These are phyloP conservation scores for Oryza australiensis DNA, from an alignment of 176 grass and related monocot genomes.

Conservation along the genomic window DNA sequence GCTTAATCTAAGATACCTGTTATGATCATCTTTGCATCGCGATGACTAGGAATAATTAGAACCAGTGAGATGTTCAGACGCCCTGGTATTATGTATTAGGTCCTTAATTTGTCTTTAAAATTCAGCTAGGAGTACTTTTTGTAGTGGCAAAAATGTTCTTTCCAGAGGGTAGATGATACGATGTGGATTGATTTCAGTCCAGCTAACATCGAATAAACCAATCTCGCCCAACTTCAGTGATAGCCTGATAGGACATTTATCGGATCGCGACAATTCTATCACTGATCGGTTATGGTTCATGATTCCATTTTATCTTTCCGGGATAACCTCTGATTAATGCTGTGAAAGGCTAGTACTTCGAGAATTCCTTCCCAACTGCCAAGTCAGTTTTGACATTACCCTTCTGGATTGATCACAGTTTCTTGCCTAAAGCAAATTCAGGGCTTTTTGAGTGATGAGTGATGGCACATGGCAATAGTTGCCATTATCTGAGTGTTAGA, in stretches of 20 bases:
- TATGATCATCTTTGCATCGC: conserved; percentile 17
- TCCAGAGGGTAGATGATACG: conserved; percentile 14
- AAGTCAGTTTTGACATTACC: not conserved
- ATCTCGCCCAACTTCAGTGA: not conserved
- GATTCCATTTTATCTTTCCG: conserved; percentile 26
- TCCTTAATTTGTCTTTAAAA: conserved; percentile 43
- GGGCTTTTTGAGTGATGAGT: not conserved
- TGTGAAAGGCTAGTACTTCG: conserved; percentile 7
- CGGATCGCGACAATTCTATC: conserved; percentile 25
- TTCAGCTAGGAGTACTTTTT: not conserved
- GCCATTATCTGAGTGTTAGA: conserved; percentile 3
- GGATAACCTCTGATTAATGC: conserved; percentile 31
- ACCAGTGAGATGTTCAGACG: not conserved
- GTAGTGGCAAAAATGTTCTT: conserved; percentile 29
- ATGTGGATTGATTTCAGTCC: conserved; percentile 22
- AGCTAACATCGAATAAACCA: conserved; percentile 33
- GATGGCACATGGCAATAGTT: conserved; percentile 18
- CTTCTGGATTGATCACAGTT: not conserved
- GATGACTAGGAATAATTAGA: conserved; percentile 38
- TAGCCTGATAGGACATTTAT: conserved; percentile 15
- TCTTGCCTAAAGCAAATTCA: conserved; percentile 2
- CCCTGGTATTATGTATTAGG: not conserved
- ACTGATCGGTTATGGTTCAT: not conserved
- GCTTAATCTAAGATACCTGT: conserved; percentile 13
- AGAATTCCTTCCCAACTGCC: conserved; percentile 1